phyloP scores from a whole-genome alignment of 140 eudicot species.

The Erigeron philadelphicus region DNA sequence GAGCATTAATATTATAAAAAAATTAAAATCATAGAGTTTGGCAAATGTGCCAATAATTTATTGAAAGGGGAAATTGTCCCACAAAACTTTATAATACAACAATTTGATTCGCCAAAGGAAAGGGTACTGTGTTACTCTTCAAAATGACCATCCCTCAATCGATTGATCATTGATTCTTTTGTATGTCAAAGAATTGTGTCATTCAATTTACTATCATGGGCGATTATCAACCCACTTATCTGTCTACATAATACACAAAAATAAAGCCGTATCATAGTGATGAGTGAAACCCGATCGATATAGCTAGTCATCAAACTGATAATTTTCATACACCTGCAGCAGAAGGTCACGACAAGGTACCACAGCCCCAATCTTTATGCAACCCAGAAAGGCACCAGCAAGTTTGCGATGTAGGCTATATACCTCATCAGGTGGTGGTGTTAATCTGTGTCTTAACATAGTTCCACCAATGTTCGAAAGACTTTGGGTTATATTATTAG shows the following conservation, averaged over 20 bases:
- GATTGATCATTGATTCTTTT: neutral
- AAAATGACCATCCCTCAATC: neutral
- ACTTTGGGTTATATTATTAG: constrained; percentile 74
- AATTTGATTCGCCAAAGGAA: no score
- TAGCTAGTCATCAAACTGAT: constrained; percentile 51
- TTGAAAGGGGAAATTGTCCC: neutral
- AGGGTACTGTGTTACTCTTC: no score
- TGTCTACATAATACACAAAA: constrained; percentile 7
- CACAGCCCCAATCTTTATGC: constrained; percentile 86
- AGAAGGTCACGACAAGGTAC: constrained; percentile 88
- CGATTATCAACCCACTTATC: constrained; percentile 12
- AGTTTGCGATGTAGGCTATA: constrained; percentile 94
- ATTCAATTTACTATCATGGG: constrained; percentile 14
- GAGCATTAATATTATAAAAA: neutral
- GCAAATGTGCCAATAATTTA: neutral
- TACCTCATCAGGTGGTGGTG: constrained; percentile 96
- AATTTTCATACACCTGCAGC: constrained; percentile 54
- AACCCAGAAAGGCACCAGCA: constrained; percentile 94
- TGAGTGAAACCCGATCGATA: neutral
- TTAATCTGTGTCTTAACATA: constrained; percentile 83
- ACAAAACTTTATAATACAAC: neutral
- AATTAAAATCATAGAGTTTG: neutral
- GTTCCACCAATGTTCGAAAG: constrained; percentile 76
- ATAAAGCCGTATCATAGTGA: neutral
- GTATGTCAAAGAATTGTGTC: neutral